Percentiles rank a stretch among this genome's conserved stretches.
phyloP scores from a whole-genome alignment of 139 green algal species.

The Cymbomonas tetramitiformis region DNA sequence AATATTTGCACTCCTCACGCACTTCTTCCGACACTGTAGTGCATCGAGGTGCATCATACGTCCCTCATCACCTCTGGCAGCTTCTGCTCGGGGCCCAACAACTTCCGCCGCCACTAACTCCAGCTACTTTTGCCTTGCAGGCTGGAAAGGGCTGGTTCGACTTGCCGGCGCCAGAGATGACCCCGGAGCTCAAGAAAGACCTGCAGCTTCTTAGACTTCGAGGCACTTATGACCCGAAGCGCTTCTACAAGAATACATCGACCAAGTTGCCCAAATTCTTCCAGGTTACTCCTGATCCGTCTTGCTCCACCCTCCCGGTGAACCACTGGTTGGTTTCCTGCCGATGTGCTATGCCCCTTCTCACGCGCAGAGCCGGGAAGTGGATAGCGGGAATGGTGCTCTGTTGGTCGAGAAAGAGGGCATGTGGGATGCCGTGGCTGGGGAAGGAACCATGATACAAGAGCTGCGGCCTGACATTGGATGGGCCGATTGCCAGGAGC shows the following conservation, averaged over 20 bases:
- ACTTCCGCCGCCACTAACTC: not conserved
- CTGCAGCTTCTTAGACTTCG: conserved; percentile 59
- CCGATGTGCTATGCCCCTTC: no score
- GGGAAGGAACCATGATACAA: no score
- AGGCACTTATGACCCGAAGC: conserved; percentile 65
- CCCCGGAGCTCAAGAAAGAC: conserved; percentile 50
- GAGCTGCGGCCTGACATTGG: no score
- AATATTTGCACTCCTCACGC: no score
- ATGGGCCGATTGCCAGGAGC: no score
- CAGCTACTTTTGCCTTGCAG: not conserved
- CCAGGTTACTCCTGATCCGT: conserved; percentile 3
- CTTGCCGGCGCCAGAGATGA: conserved; percentile 40
- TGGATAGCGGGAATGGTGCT: no score
- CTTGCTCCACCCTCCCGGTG: not conserved
- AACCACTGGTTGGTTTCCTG: not conserved
- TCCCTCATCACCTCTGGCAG: not conserved
- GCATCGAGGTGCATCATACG: not conserved
- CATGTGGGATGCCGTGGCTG: no score
- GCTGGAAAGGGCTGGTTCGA: conserved; percentile 35
- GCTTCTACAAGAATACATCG: conserved; percentile 57
- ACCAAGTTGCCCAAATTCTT: conserved; percentile 44
- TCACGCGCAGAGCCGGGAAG: no score
- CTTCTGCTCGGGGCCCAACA: not conserved
- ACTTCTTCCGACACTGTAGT: not conserved
- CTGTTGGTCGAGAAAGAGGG: no score